Evolutionary conservation across 2,329 filamentous ascomycete genomes (phyloP).

Genomic region (Myriosclerotinia duriaeana): DNA sequence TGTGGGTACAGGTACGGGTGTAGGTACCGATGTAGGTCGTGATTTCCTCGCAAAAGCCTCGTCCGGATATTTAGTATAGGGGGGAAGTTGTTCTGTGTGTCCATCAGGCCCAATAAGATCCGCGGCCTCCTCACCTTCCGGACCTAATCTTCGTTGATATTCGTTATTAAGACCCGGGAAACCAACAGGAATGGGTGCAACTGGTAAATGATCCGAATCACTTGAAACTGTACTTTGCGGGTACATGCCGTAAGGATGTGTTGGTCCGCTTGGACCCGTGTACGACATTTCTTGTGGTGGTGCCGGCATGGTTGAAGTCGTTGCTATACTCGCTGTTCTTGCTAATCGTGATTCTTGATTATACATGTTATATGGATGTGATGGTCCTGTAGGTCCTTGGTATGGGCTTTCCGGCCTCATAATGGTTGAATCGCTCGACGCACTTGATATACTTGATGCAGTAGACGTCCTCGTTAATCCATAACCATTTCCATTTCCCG

Average conservation of each 20-base stretch:
- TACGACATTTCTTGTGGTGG: constrained; percentile 56
- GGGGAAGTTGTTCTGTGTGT: constrained; percentile 86
- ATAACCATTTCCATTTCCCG: constrained; percentile 16
- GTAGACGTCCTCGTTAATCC: constrained; percentile 34
- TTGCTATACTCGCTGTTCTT: constrained; percentile 64
- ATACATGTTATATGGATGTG: constrained; percentile 86
- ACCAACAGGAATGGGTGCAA: constrained; percentile 62
- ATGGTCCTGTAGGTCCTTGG: constrained; percentile 62
- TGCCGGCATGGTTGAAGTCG: constrained; percentile 64
- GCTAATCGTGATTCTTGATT: constrained; percentile 65
- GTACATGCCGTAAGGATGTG: constrained; percentile 86
- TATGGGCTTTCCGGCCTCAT: constrained; percentile 53
- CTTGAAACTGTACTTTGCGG: constrained; percentile 69
- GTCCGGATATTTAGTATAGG: constrained; percentile 87
- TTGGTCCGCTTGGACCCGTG: constrained; percentile 62
- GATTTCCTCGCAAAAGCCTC: constrained; percentile 61
- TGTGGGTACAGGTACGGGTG: constrained; percentile 27
- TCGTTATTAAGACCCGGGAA: constrained; percentile 65
- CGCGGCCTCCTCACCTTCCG: constrained; percentile 81
- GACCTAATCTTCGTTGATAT: constrained; percentile 72
- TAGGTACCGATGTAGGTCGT: constrained; percentile 32
- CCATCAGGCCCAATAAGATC: constrained; percentile 86
- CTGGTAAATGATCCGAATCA: constrained; percentile 41
- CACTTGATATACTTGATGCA: constrained; percentile 37
- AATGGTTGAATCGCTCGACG: constrained; percentile 34